Evolutionary conservation across 2,329 filamentous ascomycete species (phyloP).

Genomic region (Aureobasidium sp.): DNA sequence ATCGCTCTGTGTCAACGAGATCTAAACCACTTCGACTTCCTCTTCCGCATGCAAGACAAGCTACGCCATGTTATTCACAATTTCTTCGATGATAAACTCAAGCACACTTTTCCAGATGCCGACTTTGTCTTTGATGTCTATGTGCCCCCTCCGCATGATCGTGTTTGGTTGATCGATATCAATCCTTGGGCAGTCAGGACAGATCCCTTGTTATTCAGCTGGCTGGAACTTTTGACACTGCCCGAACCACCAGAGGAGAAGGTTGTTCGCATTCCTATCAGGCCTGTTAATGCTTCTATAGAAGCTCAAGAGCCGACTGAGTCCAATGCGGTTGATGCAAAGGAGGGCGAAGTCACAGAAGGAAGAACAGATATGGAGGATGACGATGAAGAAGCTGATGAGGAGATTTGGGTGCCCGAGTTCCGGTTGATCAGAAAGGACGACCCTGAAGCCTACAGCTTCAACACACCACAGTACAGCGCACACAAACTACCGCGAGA

Average conservation of each 20-base stretch:
- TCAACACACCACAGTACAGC: conserved; percentile 79
- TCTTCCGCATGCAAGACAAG: conserved; percentile 58
- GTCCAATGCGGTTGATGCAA: not conserved
- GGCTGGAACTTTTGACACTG: conserved; percentile 75
- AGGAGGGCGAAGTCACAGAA: not conserved
- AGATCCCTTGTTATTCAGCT: conserved; percentile 81
- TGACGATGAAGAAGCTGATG: conserved; percentile 44
- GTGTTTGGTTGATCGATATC: conserved; percentile 83
- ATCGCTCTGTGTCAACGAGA: conserved; percentile 84
- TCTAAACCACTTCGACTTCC: conserved; percentile 81
- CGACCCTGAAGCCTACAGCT: conserved; percentile 83
- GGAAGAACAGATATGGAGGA: conserved; percentile 23
- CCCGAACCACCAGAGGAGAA: conserved; percentile 43
- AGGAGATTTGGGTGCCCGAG: conserved; percentile 57
- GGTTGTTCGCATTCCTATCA: conserved; percentile 15
- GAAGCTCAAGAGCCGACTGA: not conserved
- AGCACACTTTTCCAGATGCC: conserved; percentile 72
- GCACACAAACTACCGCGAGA: conserved; percentile 94
- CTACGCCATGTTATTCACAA: conserved; percentile 62
- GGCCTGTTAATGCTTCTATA: not conserved
- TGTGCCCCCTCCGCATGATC: conserved; percentile 65
- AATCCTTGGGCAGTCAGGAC: conserved; percentile 91
- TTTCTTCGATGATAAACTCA: conserved; percentile 70
- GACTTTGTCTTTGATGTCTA: conserved; percentile 92
- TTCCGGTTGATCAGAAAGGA: conserved; percentile 74